Percentiles rank a stretch among this genome's conserved stretches.
Conservation (phyloP, 164 flowering plant species). For the Vitis riparia region DNA sequence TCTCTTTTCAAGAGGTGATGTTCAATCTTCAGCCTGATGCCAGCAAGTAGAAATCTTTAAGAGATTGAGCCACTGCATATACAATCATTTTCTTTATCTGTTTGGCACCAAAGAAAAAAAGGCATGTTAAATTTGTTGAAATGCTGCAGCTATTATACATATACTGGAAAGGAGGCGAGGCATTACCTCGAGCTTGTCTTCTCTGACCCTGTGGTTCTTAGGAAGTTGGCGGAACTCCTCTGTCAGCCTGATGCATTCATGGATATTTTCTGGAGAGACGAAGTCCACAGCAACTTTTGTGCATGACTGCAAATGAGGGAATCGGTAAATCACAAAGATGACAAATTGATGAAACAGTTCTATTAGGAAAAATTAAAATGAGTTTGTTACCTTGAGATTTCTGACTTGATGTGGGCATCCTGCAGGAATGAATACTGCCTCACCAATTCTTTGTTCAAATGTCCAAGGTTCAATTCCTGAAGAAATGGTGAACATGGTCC, state of each 20-base stretch:
- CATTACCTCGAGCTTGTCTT: conserved; percentile 84
- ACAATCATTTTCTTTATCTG: conserved; percentile 79
- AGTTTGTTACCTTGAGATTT: conserved; percentile 65
- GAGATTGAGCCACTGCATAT: conserved; percentile 48
- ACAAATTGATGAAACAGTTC: neutral
- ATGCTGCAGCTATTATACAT: neutral
- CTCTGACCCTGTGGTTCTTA: conserved; percentile 59
- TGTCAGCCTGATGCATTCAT: conserved; percentile 59
- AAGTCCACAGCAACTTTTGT: conserved; percentile 86
- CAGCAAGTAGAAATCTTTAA: conserved; percentile 34
- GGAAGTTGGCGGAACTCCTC: conserved; percentile 77
- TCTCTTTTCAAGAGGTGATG: too few relatives aligned
- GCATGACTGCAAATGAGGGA: conserved; percentile 55
- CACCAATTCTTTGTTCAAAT: conserved; percentile 75
- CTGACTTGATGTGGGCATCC: conserved; percentile 97
- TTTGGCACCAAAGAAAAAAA: conserved; percentile 5
- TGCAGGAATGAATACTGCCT: conserved; percentile 92
- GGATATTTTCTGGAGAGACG: conserved; percentile 79
- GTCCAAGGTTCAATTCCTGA: conserved; percentile 89
- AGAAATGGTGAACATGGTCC: neutral
- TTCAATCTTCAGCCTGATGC: neutral
- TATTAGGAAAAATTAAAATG: neutral
- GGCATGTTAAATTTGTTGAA: neutral
- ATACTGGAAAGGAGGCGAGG: neutral
- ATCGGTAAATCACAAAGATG: neutral